Conservation (phyloP, 192 early-diverging fungal species). For the Umbelopsis isabellina region DNA sequence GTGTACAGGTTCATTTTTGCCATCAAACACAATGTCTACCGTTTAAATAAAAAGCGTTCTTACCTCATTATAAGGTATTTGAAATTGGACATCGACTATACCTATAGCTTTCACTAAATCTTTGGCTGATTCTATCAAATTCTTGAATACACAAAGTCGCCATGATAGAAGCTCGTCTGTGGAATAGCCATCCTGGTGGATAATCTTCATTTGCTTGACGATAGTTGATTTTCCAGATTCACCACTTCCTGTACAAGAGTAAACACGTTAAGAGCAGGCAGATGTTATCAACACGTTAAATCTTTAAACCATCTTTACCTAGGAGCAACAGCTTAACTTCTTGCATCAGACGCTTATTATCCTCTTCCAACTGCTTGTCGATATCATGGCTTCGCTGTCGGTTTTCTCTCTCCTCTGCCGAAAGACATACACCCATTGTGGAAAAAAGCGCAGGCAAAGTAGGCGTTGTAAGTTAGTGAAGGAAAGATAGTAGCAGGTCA, state of each 20-base stretch:
- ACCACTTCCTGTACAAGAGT: slow-evolving; percentile 62
- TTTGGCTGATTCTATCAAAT: slow-evolving; percentile 81
- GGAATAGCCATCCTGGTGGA: slow-evolving; percentile 89
- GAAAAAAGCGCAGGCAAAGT: background rate
- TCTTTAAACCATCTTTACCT: slow-evolving; percentile 39
- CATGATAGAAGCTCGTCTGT: slow-evolving; percentile 74
- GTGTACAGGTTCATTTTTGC: background rate
- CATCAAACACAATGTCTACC: background rate
- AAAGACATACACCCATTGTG: slow-evolving; percentile 65
- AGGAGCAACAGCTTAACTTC: slow-evolving; percentile 74
- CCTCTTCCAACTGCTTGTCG: slow-evolving; percentile 64
- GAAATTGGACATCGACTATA: background rate
- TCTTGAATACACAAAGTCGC: slow-evolving; percentile 80
- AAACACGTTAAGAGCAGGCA: background rate
- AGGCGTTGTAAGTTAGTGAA: too few relatives aligned
- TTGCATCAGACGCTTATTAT: slow-evolving; percentile 58
- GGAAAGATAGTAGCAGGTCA: too few relatives aligned
- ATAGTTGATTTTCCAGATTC: slow-evolving; percentile 95
- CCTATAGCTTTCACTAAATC: slow-evolving; percentile 51
- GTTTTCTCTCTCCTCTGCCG: slow-evolving; percentile 59
- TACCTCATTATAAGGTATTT: background rate
- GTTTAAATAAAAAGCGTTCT: background rate
- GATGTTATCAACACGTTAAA: background rate
- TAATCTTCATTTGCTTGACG: slow-evolving; percentile 96
- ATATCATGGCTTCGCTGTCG: slow-evolving; percentile 55